phyloP scores from a whole-genome alignment of 345 rosid genomes.

The Barbarea vulgaris region DNA sequence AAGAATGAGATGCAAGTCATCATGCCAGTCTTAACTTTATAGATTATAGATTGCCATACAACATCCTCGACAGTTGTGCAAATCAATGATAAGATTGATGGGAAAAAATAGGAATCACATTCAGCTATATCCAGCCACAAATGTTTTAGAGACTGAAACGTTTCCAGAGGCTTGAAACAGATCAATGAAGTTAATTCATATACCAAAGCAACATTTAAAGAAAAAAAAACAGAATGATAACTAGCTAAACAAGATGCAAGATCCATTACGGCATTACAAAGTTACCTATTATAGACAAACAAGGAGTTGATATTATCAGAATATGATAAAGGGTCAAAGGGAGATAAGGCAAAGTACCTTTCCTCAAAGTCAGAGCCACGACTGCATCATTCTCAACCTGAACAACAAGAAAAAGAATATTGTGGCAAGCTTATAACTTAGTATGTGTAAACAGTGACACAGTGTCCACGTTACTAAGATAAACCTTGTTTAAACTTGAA shows the following conservation, averaged over 20 bases:
- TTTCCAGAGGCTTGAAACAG: neutral
- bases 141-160: constrained; percentile 14
- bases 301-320: constrained; percentile 13
- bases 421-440: constrained; percentile 5
- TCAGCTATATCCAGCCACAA: constrained; percentile 21
- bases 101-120: constrained; percentile 10
- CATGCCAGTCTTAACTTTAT: constrained; percentile 5
- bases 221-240: neutral
- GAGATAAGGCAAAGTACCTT: constrained; percentile 53
- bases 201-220: neutral
- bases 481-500: constrained; percentile 1
- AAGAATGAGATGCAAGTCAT: constrained; percentile 9
- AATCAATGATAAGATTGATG: neutral
- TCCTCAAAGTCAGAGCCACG: constrained; percentile 83
- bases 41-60: constrained; percentile 6
- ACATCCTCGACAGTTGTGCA: neutral
- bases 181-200: constrained; percentile 9
- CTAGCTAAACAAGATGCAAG: constrained; percentile 18
- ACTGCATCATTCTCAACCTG: constrained; percentile 98
- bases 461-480: neutral
- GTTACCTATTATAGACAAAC: neutral
- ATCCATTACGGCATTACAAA: neutral
- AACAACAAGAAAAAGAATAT: constrained; percentile 21
- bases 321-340: constrained; percentile 12
- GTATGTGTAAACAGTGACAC: neutral